Base-by-base conservation (phyloP, 495 filamentous ascomycete species). In the Cercophora sp. region DNA sequence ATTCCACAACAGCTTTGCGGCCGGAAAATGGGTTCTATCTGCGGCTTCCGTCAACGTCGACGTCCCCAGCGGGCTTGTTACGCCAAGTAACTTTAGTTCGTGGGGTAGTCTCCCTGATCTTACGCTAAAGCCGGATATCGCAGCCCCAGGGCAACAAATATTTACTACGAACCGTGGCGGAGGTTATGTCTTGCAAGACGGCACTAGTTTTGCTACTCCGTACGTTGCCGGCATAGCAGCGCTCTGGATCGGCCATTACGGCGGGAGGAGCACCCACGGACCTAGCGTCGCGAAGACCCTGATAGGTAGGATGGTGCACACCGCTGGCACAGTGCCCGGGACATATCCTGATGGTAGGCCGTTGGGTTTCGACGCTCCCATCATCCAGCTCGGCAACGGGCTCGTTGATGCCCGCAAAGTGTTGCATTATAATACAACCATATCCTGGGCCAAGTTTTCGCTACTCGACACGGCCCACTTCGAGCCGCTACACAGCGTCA, bases 111-210 rank as follows among this genome's bases (percentile, higher is more conserved):
- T 68, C 0, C 72, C 66, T 41, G 69, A 75, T 29, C 60, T 72
- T 5, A 59, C 66, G 9, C 62, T 76, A 16, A 74, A 76, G 48
- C 70, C 78, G 0, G 69, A 77, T 36, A 58, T 77, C 36, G 65
- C 67, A 19, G 76, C 72, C 2, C 73, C 73, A 0, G 79, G 78
- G 20, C 68, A 69, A 5, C 60, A 70, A 27, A 80, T 82, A 51
- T 59, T 78, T 36, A 71, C 69, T 24, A 79, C 77, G 2, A 71
- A 64, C 19, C 55, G 57, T 9, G 47, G 71, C 6, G 57, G 68
- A 4, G 45, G 63, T 5, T 79, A 75, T 51, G 65, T 58, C 3
- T 57, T 74, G 0, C 52, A 74, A 4, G 69, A 61, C 35, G 78
- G 78, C 46, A 79, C 77, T 0, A 27, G 42, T 27, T n/a, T 18